Evolutionary conservation across 1,139 yeast genomes (phyloP), one percentile per base, ranked within the genome.

Genomic region (Meyerozyma guilliermondii): DNA sequence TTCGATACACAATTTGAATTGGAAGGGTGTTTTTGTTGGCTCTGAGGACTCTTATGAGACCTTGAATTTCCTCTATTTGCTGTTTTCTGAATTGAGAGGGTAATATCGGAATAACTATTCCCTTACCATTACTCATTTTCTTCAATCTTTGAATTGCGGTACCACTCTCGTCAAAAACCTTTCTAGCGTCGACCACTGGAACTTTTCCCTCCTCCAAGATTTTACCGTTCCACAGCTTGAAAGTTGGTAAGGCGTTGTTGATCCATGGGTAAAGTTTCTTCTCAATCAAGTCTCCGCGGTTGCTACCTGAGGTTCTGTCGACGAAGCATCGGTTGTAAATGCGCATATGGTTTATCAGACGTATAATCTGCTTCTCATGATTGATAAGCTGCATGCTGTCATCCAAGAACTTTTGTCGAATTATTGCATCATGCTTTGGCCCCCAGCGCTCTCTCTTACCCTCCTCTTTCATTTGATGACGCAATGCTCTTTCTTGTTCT

Each of bases 21-120:
- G 73, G 74, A 8, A 64, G 50, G 5, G 41, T 44, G 44, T 64
- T 68, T 17, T 58, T 57, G 23, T 59, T 46, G 1, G 54, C 58
- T 17, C 71, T 50, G 17, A 68, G 53, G 2, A 62, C 63, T 6
- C 52, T 50, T 7, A 68, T 52, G 11, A 66, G 43, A 5, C 65
- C 48, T 14, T 41, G 46, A 7, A 64, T 48, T 35, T 58, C 50
- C 4, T 52, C 49, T 5, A 63, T 24, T 41, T 56, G 63, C n/a
- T 41, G 43, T n/a, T 48, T 49, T 23, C 40, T 43, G n/a, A 50
- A 42, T 18, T 42, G 39, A 3, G 47, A 37, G 1, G 59, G 59
- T 9, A 55, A 41, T 2, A 67, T 36, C 0, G 72, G 69, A 4
- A 68, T 61, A 3, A 68, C 70, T 7, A 68, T 63, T 0, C 74